Conservation (phyloP, 768 basidiomycete genomes). For the Lepiota brunneoincarnata region DNA sequence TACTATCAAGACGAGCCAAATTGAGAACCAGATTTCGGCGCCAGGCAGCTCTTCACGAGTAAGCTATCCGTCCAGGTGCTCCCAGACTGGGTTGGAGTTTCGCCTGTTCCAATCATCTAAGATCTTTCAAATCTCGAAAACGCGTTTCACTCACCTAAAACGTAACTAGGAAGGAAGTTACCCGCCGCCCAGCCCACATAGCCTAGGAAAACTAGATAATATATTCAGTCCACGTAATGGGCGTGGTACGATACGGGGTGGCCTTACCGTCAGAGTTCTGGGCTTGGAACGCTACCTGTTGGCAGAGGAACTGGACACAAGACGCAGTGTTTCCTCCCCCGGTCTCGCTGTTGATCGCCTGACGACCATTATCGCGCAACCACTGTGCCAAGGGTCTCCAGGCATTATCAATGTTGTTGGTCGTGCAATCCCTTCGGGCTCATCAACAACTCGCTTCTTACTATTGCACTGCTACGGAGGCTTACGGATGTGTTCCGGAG, state of each 20-base stretch:
- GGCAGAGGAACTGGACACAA: conserved; percentile 42
- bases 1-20: conserved; percentile 14
- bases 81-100: conserved; percentile 27
- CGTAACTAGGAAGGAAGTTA: conserved; percentile 41
- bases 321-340: conserved; percentile 53
- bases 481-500: conserved; percentile 27
- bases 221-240: background rate
- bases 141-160: conserved; percentile 21
- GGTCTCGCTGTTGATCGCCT: conserved; percentile 60
- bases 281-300: conserved; percentile 45
- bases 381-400: conserved; percentile 47
- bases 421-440: conserved; percentile 40
- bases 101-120: conserved; percentile 15
- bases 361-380: conserved; percentile 46
- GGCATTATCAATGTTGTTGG: conserved; percentile 47
- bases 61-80: conserved; percentile 38
- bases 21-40: conserved; percentile 24
- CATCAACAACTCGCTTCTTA: background rate
- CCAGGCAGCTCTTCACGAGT: conserved; percentile 36
- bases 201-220: conserved; percentile 42
- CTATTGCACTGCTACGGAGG: background rate
- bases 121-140: no score
- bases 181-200: conserved; percentile 62
- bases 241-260: background rate
- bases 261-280: conserved; percentile 45